Percentiles rank a stretch among this genome's conserved stretches.
Conservation (phyloP, 768 basidiomycete species). For the Russula sp. region DNA sequence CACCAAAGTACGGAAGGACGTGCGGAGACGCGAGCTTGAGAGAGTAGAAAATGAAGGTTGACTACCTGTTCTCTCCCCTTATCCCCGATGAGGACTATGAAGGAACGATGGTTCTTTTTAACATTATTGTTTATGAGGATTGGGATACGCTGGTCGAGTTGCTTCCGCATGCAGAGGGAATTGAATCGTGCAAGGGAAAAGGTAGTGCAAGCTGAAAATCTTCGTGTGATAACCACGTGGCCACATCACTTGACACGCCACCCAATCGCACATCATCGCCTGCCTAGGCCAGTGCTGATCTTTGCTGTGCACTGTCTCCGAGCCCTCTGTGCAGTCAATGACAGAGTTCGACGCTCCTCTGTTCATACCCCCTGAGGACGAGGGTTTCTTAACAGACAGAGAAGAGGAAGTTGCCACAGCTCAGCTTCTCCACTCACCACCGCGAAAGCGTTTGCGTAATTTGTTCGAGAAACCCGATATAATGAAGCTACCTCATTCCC, state of each 20-base stretch:
- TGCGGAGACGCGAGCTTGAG: slow-evolving; percentile 83
- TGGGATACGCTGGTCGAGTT: slow-evolving; percentile 88
- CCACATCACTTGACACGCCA: too few relatives aligned
- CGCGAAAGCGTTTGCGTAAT: slow-evolving; percentile 17
- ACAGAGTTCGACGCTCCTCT: slow-evolving; percentile 17
- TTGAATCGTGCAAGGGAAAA: neutral
- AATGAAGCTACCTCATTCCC: neutral
- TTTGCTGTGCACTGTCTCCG: neutral
- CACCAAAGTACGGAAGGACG: slow-evolving; percentile 94
- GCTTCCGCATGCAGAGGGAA: slow-evolving; percentile 56
- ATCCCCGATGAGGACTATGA: slow-evolving; percentile 95
- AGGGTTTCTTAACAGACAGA: neutral
- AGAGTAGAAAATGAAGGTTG: slow-evolving; percentile 91
- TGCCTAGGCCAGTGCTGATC: neutral
- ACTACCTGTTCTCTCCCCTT: slow-evolving; percentile 92
- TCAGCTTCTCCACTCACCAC: slow-evolving; percentile 19
- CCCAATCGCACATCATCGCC: neutral
- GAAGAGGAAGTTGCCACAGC: slow-evolving; percentile 13
- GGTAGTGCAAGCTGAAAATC: too few relatives aligned
- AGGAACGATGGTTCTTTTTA: slow-evolving; percentile 85
- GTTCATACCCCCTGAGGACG: slow-evolving; percentile 21
- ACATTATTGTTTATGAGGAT: slow-evolving; percentile 92
- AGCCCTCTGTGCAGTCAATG: slow-evolving; percentile 10
- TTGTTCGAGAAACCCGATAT: slow-evolving; percentile 6
- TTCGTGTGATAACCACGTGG: slow-evolving; percentile 10